Evolutionary conservation across 371 early-diverging fungal genomes (phyloP).

Genomic region (Mortierella sp.): DNA sequence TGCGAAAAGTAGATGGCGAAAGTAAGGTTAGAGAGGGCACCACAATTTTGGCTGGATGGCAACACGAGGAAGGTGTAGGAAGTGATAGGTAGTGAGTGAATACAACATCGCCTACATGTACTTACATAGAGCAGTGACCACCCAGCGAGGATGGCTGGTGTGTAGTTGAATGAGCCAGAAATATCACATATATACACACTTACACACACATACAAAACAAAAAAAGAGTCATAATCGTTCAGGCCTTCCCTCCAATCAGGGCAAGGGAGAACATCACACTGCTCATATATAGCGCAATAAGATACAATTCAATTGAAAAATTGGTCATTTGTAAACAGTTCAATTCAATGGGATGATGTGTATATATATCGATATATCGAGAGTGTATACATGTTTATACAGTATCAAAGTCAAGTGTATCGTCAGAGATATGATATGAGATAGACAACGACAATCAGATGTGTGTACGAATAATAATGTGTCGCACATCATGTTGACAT

Average conservation of each 20-base stretch:
- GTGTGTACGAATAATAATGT: not conserved
- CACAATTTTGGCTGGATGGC: conserved; percentile 11
- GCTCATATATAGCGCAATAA: not conserved
- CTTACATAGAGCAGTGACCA: too few species aligned
- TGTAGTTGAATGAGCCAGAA: too few species aligned
- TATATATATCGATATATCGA: too few species aligned
- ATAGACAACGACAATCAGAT: conserved; percentile 9
- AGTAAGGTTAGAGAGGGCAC: not conserved
- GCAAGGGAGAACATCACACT: not conserved
- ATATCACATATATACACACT: too few species aligned
- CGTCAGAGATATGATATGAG: not conserved
- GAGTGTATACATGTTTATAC: too few species aligned
- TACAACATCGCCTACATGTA: not conserved
- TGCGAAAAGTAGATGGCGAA: not conserved
- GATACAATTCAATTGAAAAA: not conserved
- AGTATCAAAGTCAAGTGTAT: too few species aligned
- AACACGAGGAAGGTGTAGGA: conserved; percentile 5
- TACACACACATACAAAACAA: not conserved
- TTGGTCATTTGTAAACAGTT: not conserved
- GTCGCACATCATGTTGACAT: conserved; percentile 9
- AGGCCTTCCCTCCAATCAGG: not conserved
- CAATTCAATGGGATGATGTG: not conserved
- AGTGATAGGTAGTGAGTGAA: too few species aligned
- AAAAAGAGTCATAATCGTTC: not conserved
- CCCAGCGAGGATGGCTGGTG: too few species aligned